Percentiles rank a stretch among this genome's conserved stretches.
These are phyloP conservation scores for Rugonectria rugulosa DNA, from an alignment of 2,329 filamentous ascomycete genomes.

Conservation along the genomic window DNA sequence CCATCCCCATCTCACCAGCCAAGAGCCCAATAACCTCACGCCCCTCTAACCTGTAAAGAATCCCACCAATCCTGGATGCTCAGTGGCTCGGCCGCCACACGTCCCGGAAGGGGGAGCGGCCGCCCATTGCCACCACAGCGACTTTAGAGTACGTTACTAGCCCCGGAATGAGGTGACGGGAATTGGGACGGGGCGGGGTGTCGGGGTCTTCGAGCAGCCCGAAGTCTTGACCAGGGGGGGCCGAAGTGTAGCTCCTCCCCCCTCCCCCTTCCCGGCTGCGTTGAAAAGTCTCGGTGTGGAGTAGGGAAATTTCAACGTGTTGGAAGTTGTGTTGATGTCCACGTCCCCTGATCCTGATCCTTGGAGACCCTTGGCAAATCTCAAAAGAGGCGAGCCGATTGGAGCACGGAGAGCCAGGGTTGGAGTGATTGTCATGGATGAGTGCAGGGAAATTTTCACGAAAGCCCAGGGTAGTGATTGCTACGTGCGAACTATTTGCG, in stretches of 20 bases:
- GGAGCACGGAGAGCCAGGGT: neutral
- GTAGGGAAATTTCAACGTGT: too few species aligned
- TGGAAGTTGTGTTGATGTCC: neutral
- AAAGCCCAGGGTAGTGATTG: too few species aligned
- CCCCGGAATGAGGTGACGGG: conserved; percentile 17
- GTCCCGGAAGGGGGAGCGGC: conserved; percentile 1
- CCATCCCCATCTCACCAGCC: neutral
- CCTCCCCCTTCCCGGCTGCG: conserved; percentile 19
- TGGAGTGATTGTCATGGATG: neutral
- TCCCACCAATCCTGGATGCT: neutral
- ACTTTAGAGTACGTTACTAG: conserved; percentile 9
- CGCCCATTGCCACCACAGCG: neutral
- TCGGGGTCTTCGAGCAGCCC: conserved; percentile 45
- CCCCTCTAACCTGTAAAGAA: neutral
- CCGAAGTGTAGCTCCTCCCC: too few species aligned
- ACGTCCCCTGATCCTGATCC: conserved; percentile 6
- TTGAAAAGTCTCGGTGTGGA: neutral
- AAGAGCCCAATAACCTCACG: neutral
- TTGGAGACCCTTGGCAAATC: neutral
- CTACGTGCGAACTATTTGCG: too few species aligned
- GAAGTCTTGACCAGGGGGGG: conserved; percentile 30
- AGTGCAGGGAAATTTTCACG: neutral
- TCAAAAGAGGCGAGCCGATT: conserved; percentile 9
- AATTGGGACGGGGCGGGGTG: conserved; percentile 36
- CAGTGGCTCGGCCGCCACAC: neutral